Conservation (phyloP, 2,329 filamentous ascomycete species). For the Aureobasidium pullulans region DNA sequence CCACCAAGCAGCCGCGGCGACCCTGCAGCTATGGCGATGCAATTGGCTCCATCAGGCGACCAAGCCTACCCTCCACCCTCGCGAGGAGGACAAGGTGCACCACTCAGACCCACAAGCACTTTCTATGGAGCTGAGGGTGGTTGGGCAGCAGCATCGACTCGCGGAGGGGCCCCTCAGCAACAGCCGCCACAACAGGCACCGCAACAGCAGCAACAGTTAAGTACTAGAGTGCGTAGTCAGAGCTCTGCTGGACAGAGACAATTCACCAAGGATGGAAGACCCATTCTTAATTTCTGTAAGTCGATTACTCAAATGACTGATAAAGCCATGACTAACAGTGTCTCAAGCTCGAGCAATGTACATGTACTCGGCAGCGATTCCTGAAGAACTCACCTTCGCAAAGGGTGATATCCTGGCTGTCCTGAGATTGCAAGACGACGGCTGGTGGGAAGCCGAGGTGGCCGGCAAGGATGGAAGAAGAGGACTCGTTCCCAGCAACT, state of each 20-base stretch:
- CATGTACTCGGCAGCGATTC: conserved; percentile 87
- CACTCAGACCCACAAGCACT: conserved; percentile 34
- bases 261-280: conserved; percentile 76
- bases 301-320: conserved; percentile 20
- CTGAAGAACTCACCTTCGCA: conserved; percentile 83
- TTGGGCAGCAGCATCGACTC: conserved; percentile 14
- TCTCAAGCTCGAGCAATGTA: conserved; percentile 80
- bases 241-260: conserved; percentile 81
- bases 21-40: conserved; percentile 36
- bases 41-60: conserved; percentile 35
- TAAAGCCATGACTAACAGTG: conserved; percentile 11
- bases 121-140: conserved; percentile 34
- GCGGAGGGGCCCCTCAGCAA: background rate
- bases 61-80: conserved; percentile 35
- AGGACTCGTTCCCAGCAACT: conserved; percentile 61
- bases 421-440: conserved; percentile 86
- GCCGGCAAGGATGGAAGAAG: conserved; percentile 53
- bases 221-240: conserved; percentile 59
- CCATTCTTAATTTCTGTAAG: conserved; percentile 92
- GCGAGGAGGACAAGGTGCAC: conserved; percentile 22
- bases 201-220: conserved; percentile 22
- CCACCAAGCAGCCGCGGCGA: conserved; percentile 37
- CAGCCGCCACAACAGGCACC: conserved; percentile 15
- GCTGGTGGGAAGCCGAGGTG: conserved; percentile 98
- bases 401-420: conserved; percentile 91